Percentiles rank a stretch among this genome's conserved stretches.
These are phyloP conservation scores for Mucor lusitanicus DNA, from an alignment of 371 early-diverging fungal genomes.

Conservation along the genomic window DNA sequence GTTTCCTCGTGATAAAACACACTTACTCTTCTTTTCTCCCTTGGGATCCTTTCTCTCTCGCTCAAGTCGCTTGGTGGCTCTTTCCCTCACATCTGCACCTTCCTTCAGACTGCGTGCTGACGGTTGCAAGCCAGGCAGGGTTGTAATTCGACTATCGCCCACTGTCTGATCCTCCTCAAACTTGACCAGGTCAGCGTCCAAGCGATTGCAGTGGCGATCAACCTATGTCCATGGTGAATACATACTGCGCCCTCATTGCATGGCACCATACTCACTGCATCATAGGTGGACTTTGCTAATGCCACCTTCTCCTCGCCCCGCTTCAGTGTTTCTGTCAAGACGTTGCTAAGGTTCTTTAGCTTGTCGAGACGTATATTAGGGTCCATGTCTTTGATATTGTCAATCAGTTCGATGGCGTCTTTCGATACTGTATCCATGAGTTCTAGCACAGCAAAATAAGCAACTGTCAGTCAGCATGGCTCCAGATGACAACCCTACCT, in stretches of 20 bases:
- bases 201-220: slow-evolving; percentile 44
- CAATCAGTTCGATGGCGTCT: slow-evolving; percentile 56
- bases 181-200: slow-evolving; percentile 51
- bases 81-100: slow-evolving; percentile 35
- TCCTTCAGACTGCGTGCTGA: slow-evolving; percentile 39
- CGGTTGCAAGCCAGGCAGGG: slow-evolving; percentile 44
- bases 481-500: slow-evolving; percentile 52
- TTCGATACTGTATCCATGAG: slow-evolving; percentile 59
- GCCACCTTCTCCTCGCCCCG: slow-evolving; percentile 91
- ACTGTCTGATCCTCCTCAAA: slow-evolving; percentile 47
- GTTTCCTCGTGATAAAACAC: slow-evolving; percentile 3
- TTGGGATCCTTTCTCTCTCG: slow-evolving; percentile 41
- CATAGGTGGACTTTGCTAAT: slow-evolving; percentile 86
- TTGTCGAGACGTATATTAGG: slow-evolving; percentile 57
- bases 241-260: background rate
- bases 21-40: slow-evolving; percentile 40
- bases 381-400: slow-evolving; percentile 46
- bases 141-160: slow-evolving; percentile 40
- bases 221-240: slow-evolving; percentile 9
- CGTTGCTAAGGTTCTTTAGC: slow-evolving; percentile 61
- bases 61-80: slow-evolving; percentile 26
- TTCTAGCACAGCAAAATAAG: slow-evolving; percentile 28
- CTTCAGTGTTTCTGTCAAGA: slow-evolving; percentile 69
- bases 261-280: slow-evolving; percentile 62
- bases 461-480: background rate